phyloP scores from a whole-genome alignment of 2,329 filamentous ascomycete genomes.

The Paecilomyces dactylethromorphus region DNA sequence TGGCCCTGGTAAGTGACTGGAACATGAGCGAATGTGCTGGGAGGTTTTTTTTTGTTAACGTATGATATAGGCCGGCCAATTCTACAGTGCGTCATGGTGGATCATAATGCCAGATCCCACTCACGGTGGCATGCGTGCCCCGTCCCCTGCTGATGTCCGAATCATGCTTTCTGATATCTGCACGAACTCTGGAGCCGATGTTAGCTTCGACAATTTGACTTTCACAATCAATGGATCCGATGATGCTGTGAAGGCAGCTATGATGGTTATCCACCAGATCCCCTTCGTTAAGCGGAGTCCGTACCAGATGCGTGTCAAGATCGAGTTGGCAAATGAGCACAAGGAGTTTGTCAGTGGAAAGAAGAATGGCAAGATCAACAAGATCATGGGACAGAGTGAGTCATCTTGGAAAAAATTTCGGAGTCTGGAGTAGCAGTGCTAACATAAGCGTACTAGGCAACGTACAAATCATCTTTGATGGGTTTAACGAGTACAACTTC shows the following conservation, averaged over 20 bases:
- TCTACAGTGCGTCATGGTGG: constrained; percentile 96
- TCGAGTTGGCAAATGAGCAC: constrained; percentile 97
- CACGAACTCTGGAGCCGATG: constrained; percentile 89
- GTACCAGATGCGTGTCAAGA: constrained; percentile 94
- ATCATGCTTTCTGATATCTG: constrained; percentile 94
- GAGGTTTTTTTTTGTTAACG: background rate
- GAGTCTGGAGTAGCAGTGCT: background rate
- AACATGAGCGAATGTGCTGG: background rate
- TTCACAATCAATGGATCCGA: constrained; percentile 95
- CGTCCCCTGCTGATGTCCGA: constrained; percentile 63
- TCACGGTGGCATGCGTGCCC: constrained; percentile 53
- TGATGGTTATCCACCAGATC: constrained; percentile 87
- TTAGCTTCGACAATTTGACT: constrained; percentile 87
- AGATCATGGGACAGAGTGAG: constrained; percentile 96
- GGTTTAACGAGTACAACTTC: constrained; percentile 99
- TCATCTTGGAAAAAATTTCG: constrained; percentile 8
- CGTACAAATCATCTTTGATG: constrained; percentile 97
- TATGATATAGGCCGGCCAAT: constrained; percentile 70
- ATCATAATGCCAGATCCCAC: constrained; percentile 69
- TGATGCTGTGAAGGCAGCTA: constrained; percentile 90
- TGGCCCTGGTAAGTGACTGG: constrained; percentile 66
- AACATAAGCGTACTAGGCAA: constrained; percentile 53
- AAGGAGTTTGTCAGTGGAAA: constrained; percentile 99
- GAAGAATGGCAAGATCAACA: constrained; percentile 99
- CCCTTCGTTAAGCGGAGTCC: constrained; percentile 80